Evolutionary conservation across 1,139 yeast species (phyloP).

Genomic region (Suhomyces wounanorum): DNA sequence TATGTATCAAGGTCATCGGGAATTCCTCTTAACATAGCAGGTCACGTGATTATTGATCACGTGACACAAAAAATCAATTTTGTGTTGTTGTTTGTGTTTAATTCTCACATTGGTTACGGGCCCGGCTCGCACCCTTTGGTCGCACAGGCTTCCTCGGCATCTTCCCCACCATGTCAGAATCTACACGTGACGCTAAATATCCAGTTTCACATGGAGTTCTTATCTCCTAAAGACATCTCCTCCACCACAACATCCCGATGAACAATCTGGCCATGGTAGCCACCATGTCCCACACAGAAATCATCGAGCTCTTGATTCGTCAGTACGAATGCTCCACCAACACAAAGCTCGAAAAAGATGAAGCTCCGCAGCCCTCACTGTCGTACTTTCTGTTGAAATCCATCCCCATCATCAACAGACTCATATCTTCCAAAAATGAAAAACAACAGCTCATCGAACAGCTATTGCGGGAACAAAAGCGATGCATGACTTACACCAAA

Average conservation of each 20-base stretch:
- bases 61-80: too few species aligned
- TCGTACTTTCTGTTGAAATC: slow-evolving; percentile 13
- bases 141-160: not conserved
- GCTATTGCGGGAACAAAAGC: slow-evolving; percentile 52
- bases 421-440: slow-evolving; percentile 31
- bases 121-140: not conserved
- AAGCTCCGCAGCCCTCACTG: not conserved
- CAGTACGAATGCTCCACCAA: slow-evolving; percentile 3
- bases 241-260: not conserved
- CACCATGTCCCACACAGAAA: slow-evolving; percentile 1
- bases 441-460: slow-evolving; percentile 27
- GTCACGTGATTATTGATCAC: too few species aligned
- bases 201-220: not conserved
- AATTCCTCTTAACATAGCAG: not conserved
- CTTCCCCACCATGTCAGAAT: not conserved
- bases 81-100: too few species aligned
- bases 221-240: not conserved
- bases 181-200: not conserved
- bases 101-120: not conserved
- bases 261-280: not conserved
- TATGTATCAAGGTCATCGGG: not conserved
- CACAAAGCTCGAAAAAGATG: not conserved
- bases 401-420: slow-evolving; percentile 31
- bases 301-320: slow-evolving; percentile 8
- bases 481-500: slow-evolving; percentile 63